Conservation (phyloP, 2,329 filamentous ascomycete genomes). For the Kalmusia sp. region DNA sequence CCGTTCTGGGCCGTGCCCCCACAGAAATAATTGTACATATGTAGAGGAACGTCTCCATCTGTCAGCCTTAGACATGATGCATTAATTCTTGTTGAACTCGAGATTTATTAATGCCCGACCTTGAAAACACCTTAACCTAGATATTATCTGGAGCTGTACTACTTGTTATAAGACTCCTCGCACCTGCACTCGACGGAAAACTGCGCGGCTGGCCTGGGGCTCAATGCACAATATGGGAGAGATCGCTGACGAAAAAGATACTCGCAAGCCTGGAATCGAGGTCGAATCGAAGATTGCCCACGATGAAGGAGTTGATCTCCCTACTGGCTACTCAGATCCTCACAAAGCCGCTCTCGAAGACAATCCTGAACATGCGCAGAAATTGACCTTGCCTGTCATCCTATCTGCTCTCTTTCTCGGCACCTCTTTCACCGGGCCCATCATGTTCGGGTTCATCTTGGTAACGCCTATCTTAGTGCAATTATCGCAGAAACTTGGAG, state of each 20-base stretch:
- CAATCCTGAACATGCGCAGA: conserved; percentile 19
- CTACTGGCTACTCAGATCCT: conserved; percentile 18
- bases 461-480: conserved; percentile 27
- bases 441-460: conserved; percentile 27
- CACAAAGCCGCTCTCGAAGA: conserved; percentile 24
- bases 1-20: no score
- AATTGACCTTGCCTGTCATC: conserved; percentile 19
- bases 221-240: conserved; percentile 7
- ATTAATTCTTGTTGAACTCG: no score
- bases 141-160: no score
- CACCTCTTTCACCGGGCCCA: conserved; percentile 28
- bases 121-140: no score
- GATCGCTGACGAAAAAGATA: no score
- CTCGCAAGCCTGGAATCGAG: background rate
- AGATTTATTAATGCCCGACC: no score
- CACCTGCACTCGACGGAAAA: no score
- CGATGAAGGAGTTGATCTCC: conserved; percentile 6
- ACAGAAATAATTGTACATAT: no score
- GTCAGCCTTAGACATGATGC: no score
- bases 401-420: conserved; percentile 26
- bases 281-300: background rate
- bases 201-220: background rate
- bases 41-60: no score
- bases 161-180: no score
- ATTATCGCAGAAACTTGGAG: conserved; percentile 21